Base-by-base conservation (phyloP, 768 basidiomycete species). In the Pisolithus marmoratus region DNA sequence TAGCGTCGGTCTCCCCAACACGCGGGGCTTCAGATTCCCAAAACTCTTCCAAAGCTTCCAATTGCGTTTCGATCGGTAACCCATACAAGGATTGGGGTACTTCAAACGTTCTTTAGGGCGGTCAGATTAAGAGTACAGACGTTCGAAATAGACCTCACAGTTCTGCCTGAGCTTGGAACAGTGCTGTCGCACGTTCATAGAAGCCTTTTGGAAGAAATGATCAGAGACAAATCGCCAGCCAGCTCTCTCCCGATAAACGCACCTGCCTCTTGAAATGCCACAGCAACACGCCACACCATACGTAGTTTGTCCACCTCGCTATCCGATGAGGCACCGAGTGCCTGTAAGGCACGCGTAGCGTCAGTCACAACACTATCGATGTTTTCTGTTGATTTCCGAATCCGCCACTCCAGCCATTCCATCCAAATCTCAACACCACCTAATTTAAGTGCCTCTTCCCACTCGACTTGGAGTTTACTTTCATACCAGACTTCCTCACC, bases 1-100 rank as follows among this genome's bases (percentile, higher is more conserved):
- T 72, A 8, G 89, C 80, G 49, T 72, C 70, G 1, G 66, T 62
- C 61, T 93, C 90, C 26, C 89, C 87, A 8, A 83, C 64, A n/a
- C 90, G 83, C n/a, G 83, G 82, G 9, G 69, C 71, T 66, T 91
- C 90, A 4, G 85, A 81, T 47, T 93, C 90, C 90, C 90, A 93
- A 62, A 87, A 93, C 48, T 82, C 80, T 68, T 90, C 89, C 4
- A 93, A 73, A 15, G 75, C 70, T 50, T 79, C 74, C 3, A 91
- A 68, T 48, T 77, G 78, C 4, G 57, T 61, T 20, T 76, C 69
- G 31, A 83, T 70, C 24, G 84, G 67, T 44, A 70, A 55, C 41
- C 63, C 65, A 37, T 60, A 59, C 1, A 86, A 60, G n/a, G 62
- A 60, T 23, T 72, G 65, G 0, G 88, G 87, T 22, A 73, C 50